Conservation (phyloP, 2,329 filamentous ascomycete genomes). For the Myriosclerotinia duriaeana region DNA sequence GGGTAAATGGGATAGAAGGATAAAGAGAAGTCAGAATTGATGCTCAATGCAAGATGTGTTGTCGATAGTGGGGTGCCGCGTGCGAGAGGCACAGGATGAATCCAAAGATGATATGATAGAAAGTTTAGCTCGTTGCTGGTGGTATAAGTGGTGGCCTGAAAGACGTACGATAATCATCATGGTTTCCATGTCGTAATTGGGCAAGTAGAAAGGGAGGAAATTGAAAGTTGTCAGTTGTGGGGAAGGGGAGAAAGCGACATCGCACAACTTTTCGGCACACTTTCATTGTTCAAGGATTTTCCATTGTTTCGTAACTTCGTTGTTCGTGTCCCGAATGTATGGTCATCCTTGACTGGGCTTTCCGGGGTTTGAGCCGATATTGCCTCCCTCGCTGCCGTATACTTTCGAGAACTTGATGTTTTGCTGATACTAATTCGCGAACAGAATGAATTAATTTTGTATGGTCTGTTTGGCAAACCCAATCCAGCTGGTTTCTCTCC, state of each 20-base stretch:
- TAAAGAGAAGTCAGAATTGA: background rate
- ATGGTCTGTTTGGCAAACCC: too few species aligned
- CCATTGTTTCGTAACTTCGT: background rate
- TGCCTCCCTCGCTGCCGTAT: background rate
- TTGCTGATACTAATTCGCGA: background rate
- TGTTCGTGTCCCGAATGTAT: constrained; percentile 19
- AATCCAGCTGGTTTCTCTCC: too few species aligned
- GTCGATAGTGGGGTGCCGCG: constrained; percentile 25
- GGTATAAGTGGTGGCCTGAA: background rate
- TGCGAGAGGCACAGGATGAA: constrained; percentile 7
- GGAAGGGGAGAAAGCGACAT: background rate
- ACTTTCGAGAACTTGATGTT: background rate
- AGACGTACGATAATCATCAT: background rate
- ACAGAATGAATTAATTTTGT: too few species aligned
- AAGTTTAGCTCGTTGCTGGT: background rate
- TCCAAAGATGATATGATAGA: background rate
- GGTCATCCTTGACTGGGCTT: constrained; percentile 11
- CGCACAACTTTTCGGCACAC: background rate
- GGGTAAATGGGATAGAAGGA: background rate
- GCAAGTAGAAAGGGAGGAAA: background rate
- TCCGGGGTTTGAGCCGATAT: constrained; percentile 6
- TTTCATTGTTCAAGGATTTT: background rate
- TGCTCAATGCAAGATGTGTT: constrained; percentile 33
- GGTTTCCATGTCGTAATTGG: background rate
- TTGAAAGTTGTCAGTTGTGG: constrained; percentile 16